Percentiles rank a stretch among this genome's conserved stretches.
phyloP scores from a whole-genome alignment of 495 filamentous ascomycete species.

The Hypoxylon subgilvum region DNA sequence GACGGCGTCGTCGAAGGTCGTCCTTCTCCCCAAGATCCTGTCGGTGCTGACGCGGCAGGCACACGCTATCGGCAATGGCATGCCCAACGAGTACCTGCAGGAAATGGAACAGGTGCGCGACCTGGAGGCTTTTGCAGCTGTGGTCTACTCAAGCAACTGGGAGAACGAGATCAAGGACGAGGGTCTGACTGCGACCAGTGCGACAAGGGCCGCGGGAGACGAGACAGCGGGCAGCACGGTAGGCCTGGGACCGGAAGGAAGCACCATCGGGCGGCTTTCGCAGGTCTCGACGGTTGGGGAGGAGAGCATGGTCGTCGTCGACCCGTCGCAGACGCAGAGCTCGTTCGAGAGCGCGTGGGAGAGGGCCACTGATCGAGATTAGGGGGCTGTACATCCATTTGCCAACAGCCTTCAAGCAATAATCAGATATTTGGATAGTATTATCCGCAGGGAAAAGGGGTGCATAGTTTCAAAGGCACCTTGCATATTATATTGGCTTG shows the following conservation, averaged over 20 bases:
- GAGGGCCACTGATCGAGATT: conserved; percentile 13
- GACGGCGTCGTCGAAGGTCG: conserved; percentile 59
- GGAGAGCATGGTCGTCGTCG: conserved; percentile 55
- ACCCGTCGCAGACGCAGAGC: conserved; percentile 40
- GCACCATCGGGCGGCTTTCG: conserved; percentile 9
- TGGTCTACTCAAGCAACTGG: conserved; percentile 92
- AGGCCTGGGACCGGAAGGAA: conserved; percentile 12
- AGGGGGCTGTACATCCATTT: no score
- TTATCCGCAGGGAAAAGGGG: no score
- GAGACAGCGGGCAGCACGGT: conserved; percentile 8
- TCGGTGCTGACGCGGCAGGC: conserved; percentile 87
- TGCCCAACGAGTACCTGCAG: conserved; percentile 85
- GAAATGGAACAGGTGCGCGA: conserved; percentile 83
- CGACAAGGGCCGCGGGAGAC: conserved; percentile 18
- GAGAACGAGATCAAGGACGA: conserved; percentile 68
- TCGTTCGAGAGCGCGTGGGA: conserved; percentile 72
- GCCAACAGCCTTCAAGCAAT: no score
- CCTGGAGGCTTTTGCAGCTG: conserved; percentile 90
- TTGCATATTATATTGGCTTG: no score
- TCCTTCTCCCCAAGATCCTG: conserved; percentile 87
- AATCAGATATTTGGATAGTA: no score
- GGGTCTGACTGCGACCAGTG: conserved; percentile 35
- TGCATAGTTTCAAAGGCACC: no score
- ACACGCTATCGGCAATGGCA: conserved; percentile 83
- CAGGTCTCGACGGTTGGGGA: conserved; percentile 41